Base-by-base conservation (phyloP, 2,329 filamentous ascomycete species). In the Bipolaris sorokiniana region DNA sequence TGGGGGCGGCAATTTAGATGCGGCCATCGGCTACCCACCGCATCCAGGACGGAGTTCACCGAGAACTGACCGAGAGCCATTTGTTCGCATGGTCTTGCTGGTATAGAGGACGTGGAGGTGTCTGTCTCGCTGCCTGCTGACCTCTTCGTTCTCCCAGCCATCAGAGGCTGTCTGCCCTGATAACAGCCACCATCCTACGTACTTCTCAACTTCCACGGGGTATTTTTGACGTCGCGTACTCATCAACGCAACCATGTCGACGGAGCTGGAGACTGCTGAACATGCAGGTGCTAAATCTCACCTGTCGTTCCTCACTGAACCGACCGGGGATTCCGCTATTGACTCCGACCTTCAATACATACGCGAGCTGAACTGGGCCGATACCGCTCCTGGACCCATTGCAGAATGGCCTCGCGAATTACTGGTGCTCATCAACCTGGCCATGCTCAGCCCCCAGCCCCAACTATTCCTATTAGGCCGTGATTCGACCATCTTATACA, bases 381-480 rank as follows among this genome's bases (percentile, higher is more conserved):
- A 51, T 34, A 51, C 48, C 10, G 18, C 48, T 36, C 38, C 38
- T 37, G 48, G 48, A 15, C 48, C 48, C 15, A 51, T 51, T 9
- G 9, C 48, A 36, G 38, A 40, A 51, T 51, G 48, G 48, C 48
- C 48, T 16, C 48, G 48, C 38, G 48, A 51, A 44, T 26, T 51
- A 13, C n/a, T 51, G 38, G 48, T 51, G 5, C 48, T 51, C 6
- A 36, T 51, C 48, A 51, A 51, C 7, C 38, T 51, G 18, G 48
- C 48, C 13, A 36, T 51, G 38, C 48, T 51, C 28, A 44, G 38
- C 28, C 48, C 48, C 7, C 48, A 51, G 31, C 48, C 48, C 1
- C 48, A 51, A n/a, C 28, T 51, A 22, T 51, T 51, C 26, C 22
- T 51, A 18, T 42, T 51, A 9, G 48, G 48, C 7, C 48, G 26